Conservation (phyloP, 2,329 filamentous ascomycete species). For the Trichoderma atroviride region DNA sequence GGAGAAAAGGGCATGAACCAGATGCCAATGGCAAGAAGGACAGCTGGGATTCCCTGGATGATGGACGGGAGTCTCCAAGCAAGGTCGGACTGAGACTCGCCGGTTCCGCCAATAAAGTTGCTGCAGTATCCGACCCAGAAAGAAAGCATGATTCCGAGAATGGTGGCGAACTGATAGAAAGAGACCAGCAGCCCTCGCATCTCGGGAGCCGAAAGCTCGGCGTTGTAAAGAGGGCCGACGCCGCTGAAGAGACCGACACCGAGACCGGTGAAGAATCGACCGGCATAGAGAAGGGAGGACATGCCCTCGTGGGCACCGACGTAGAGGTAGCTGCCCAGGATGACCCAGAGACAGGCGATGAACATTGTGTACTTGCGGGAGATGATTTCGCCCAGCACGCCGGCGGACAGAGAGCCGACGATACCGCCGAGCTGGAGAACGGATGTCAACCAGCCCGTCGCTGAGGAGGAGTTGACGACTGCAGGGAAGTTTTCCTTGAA, state of each 20-base stretch:
- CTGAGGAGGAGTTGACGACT: constrained; percentile 49
- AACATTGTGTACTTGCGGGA: constrained; percentile 72
- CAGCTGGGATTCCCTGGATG: constrained; percentile 68
- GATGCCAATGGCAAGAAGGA: constrained; percentile 70
- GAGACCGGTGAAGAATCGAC: constrained; percentile 52
- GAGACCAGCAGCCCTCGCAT: constrained; percentile 49
- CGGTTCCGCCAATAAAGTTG: constrained; percentile 43
- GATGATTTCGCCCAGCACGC: constrained; percentile 69
- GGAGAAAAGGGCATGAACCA: constrained; percentile 80
- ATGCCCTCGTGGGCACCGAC: constrained; percentile 59
- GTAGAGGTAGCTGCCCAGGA: constrained; percentile 71
- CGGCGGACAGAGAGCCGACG: constrained; percentile 69
- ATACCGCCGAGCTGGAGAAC: constrained; percentile 78
- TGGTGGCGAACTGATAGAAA: constrained; percentile 57
- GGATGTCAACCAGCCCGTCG: constrained; percentile 62
- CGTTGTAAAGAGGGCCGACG: constrained; percentile 62
- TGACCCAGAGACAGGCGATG: constrained; percentile 67
- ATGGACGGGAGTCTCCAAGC: constrained; percentile 53
- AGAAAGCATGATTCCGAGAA: constrained; percentile 65
- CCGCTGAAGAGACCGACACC: constrained; percentile 70
- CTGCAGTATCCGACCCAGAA: constrained; percentile 62
- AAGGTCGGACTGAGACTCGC: constrained; percentile 47
- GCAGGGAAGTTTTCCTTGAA: constrained; percentile 54
- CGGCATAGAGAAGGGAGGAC: constrained; percentile 30
- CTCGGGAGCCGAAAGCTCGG: constrained; percentile 49